Base-by-base conservation (phyloP, 495 filamentous ascomycete genomes). In the Penicillium dipodomyicola region DNA sequence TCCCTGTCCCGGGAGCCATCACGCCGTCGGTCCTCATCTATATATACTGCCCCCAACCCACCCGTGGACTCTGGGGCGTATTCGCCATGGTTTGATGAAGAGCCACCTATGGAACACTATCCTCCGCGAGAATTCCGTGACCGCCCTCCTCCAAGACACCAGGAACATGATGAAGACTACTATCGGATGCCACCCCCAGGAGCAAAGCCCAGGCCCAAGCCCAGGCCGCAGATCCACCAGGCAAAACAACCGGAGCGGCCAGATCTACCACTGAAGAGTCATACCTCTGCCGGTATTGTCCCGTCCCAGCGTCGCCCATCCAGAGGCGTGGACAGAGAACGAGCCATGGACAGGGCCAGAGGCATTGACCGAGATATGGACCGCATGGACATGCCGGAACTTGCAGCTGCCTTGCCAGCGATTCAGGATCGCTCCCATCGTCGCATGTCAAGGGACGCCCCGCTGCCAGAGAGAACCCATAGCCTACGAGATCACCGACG, bases 161-260 rank as follows among this genome's bases (percentile, higher is more conserved):
- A 65, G 41, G 67, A 68, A 9, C 62, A 55, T 5, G 72, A 73
- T n/a, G 78, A 81, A 47, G 76, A 80, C 40, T 75, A 65, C 46
- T 72, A 74, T 47, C 67, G 61, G 33, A 79, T 80, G 73, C 65
- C 65, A 8, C 59, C 75, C 14, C 75, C 75, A 14, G 74, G 71
- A 30, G 63, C 23, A 25, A 25, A 25, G 23, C 23, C 70, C 25
- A 47, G 43, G n/a, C 53, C 62, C 19, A 75, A 69, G 55, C 42
- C 61, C 41, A 71, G 57, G 52, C 64, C 74, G 41, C 62, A 70
- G 37, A 69, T 79, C 37, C 71, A 74, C 50, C 74, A 79, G 42
- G 11, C 63, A 3, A 67, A 70, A 14, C 62, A 54, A 12, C 64
- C 56, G 15, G 56, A 60, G 30, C 41, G 49, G 30, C 62, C 8